Conservation (phyloP, 495 filamentous ascomycete genomes). For the Collariella sp. region DNA sequence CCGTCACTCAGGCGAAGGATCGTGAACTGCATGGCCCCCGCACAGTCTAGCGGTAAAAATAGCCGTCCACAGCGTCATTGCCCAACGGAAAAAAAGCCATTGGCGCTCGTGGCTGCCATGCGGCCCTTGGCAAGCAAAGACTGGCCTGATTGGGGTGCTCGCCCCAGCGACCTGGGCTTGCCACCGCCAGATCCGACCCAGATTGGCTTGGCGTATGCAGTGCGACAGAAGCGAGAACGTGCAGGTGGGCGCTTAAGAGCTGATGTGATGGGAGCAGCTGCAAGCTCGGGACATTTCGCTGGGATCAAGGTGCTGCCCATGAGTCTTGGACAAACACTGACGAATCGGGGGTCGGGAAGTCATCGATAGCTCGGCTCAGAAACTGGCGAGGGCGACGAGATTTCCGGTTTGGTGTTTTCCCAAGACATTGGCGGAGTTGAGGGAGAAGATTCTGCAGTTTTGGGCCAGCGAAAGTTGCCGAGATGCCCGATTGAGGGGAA, state of each 20-base stretch:
- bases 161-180: neutral
- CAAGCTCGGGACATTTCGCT: neutral
- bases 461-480: no score
- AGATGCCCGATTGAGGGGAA: no score
- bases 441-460: no score
- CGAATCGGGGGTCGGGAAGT: neutral
- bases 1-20: neutral
- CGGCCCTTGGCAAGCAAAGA: neutral
- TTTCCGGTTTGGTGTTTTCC: neutral
- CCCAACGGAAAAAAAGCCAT: neutral
- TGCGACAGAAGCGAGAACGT: conserved; percentile 1
- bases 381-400: neutral
- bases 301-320: neutral
- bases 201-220: conserved; percentile 12
- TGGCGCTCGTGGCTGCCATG: conserved; percentile 1
- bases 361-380: neutral
- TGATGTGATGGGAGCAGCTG: neutral
- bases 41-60: conserved; percentile 5
- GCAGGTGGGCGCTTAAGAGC: conserved; percentile 12
- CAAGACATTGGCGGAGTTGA: no score
- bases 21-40: conserved; percentile 1
- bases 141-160: neutral
- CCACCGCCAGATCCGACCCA: neutral
- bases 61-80: neutral
- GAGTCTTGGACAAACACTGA: neutral